Evolutionary conservation across 441 rosid species (phyloP), one percentile per base, ranked within the genome.

Genomic region (Bruguiera hainesii): DNA sequence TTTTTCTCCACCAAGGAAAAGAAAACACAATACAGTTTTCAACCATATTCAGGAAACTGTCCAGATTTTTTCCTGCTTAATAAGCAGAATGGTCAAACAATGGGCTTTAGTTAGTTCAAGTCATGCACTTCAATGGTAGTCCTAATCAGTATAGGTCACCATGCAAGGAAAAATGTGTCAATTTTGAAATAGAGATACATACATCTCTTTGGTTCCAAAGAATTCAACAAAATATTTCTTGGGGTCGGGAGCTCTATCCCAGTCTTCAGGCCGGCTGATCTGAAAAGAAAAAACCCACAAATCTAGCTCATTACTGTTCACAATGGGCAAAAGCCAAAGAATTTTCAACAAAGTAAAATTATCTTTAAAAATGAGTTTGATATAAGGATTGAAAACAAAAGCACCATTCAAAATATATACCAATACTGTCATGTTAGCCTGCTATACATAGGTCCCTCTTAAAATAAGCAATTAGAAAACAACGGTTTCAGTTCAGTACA

Each of bases 191-290:
- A 62, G 63, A 51, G 56, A 26, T 55, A 85, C 98, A 88, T 80
- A 96, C 98, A 96, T 93, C 84, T 96, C 98, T 77, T 88, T 73
- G n/a, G 99, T 93, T 76, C 99, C 98, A 73, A 91, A 96, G 84
- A 93, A 96, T 53, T 84, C 81, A 68, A 96, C 98, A 80, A 96
- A 93, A 73, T 84, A 78, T 77, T 93, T 96, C 84, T 84, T 93
- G 60, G 97, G 88, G 72, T 96, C 98, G 60, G 89, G 86, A 23
- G 66, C 79, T 72, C 73, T 81, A 53, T 89, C 75, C 93, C 91
- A 93, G 60, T 93, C 98, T 81, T 96, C 96, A 71, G 98, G 96
- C 66, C 78, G 83, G 77, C 97, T 80, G 66, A 96, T 79, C 98
- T 93, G 92, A 73, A 87, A 84, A 63, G 65, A 42, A 18, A 56